Base-by-base conservation (phyloP, 1,284 basidiomycete species). In the Moesziomyces sp. region DNA sequence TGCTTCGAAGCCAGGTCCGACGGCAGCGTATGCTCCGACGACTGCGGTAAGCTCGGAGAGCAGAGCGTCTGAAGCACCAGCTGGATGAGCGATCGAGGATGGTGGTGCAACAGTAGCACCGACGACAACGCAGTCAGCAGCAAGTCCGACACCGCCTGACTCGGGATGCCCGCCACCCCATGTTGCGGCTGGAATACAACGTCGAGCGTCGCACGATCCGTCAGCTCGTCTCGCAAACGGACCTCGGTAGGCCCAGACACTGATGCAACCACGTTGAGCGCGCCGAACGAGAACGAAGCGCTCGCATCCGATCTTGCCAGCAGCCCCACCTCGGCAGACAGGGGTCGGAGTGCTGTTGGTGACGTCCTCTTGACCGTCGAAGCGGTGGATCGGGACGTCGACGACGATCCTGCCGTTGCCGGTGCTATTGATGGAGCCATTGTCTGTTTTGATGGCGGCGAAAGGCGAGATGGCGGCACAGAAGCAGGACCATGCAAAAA, bases 11-110 rank as follows among this genome's bases (percentile, higher is more conserved):
- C 35, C 2, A 71, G 10, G 19, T 46, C 58, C 2, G 40, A 52
- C 5, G 58, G 59, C 0, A 59, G 19, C 5, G 58, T 43, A 10
- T 68, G 47, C 11, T 16, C 58, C 0, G 60, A 55, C 3, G 60
- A 63, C 30, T 69, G 63, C 14, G 57, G 74, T n/a, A 55, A 44
- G 46, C 51, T 47, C 28, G 88, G 87, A 81, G 86, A 85, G 5
- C 82, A 89, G 26, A 86, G 76, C 19, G 78, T 79, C 81, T 88
- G 90, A 55, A 89, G 88, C 19, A 90, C 89, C 49, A 88, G 81
- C 73, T 92, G 92, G 45, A 92, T 85, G 68, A 89, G 84, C 11
- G 88, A 86, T 57, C 87, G 84, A 19, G 88, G 88, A 82, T 87
- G 82, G 68, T 86, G 79, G 70, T 86, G 75, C 19, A 88, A 83